Conservation (phyloP, 805 yeast species). For the Ogataea ganodermae region DNA sequence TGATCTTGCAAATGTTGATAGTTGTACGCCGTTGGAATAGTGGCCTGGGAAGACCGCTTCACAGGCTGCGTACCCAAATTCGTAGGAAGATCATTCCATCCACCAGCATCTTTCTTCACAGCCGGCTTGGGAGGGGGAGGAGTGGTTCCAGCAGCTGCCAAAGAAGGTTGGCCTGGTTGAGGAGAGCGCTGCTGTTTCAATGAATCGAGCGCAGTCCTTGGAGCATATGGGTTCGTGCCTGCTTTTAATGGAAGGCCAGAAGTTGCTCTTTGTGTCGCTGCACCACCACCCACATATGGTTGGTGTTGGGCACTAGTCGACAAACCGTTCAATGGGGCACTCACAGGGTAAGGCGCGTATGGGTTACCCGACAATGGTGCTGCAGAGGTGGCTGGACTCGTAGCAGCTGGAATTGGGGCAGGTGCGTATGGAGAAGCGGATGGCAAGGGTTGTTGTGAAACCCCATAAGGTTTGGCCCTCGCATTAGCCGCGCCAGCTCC, state of each 20-base stretch:
- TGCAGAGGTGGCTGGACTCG: conserved; percentile 6
- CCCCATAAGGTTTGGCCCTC: conserved; percentile 9
- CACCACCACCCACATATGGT: conserved; percentile 31
- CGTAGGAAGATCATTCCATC: conserved; percentile 73
- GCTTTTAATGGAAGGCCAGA: conserved; percentile 6
- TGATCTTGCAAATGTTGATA: conserved; percentile 25
- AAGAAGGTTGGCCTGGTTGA: conserved; percentile 12
- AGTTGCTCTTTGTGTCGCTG: conserved; percentile 23
- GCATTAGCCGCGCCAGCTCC: conserved; percentile 26
- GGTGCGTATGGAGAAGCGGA: conserved; percentile 11
- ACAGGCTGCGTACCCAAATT: conserved; percentile 33
- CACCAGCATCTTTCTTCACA: conserved; percentile 54
- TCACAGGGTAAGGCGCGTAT: conserved; percentile 11
- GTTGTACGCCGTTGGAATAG: conserved; percentile 30
- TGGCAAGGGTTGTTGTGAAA: background rate
- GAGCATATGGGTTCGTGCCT: conserved; percentile 36
- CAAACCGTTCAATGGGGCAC: conserved; percentile 7
- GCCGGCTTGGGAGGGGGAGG: conserved; percentile 32
- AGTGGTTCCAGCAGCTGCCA: conserved; percentile 27
- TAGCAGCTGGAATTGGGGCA: conserved; percentile 6
- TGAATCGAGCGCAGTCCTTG: conserved; percentile 38
- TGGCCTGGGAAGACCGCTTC: conserved; percentile 29
- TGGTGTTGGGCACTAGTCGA: conserved; percentile 21
- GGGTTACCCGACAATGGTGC: conserved; percentile 13
- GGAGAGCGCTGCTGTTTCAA: conserved; percentile 29